phyloP scores from a whole-genome alignment of 1,284 basidiomycete genomes.

The Acaromyces ingoldii region DNA sequence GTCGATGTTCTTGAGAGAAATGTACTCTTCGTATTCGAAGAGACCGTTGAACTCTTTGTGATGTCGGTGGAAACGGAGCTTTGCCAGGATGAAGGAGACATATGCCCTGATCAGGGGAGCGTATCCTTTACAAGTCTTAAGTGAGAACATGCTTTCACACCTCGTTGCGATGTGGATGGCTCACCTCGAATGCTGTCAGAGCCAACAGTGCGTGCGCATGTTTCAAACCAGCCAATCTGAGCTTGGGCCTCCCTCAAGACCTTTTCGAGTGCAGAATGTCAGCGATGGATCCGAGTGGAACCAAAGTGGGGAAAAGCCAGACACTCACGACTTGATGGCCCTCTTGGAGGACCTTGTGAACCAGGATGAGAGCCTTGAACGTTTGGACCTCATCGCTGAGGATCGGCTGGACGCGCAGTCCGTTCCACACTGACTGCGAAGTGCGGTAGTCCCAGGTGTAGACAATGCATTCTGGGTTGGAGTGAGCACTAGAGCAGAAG shows the following conservation, averaged over 20 bases:
- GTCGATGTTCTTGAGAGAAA: constrained; percentile 52
- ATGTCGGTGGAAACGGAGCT: constrained; percentile 50
- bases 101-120: constrained; percentile 47
- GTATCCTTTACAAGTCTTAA: constrained; percentile 23
- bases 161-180: background rate
- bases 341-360: constrained; percentile 51
- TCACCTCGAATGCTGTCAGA: constrained; percentile 30
- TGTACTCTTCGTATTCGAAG: constrained; percentile 51
- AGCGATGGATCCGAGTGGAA: background rate
- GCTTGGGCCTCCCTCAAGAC: constrained; percentile 46
- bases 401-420: constrained; percentile 48
- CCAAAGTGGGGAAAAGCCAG: background rate
- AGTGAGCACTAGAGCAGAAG: background rate
- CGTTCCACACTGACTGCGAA: constrained; percentile 48
- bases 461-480: constrained; percentile 44
- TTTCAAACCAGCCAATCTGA: constrained; percentile 50
- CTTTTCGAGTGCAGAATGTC: background rate
- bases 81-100: constrained; percentile 47
- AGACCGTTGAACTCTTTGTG: constrained; percentile 52
- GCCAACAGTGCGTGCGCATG: constrained; percentile 43
- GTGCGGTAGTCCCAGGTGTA: constrained; percentile 52
- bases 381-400: constrained; percentile 50
- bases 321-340: constrained; percentile 40
- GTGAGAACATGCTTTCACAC: background rate
- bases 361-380: constrained; percentile 51